These are phyloP conservation scores for Chaetomidium leptoderma DNA, from an alignment of 495 filamentous ascomycete genomes.

Conservation along the genomic window DNA sequence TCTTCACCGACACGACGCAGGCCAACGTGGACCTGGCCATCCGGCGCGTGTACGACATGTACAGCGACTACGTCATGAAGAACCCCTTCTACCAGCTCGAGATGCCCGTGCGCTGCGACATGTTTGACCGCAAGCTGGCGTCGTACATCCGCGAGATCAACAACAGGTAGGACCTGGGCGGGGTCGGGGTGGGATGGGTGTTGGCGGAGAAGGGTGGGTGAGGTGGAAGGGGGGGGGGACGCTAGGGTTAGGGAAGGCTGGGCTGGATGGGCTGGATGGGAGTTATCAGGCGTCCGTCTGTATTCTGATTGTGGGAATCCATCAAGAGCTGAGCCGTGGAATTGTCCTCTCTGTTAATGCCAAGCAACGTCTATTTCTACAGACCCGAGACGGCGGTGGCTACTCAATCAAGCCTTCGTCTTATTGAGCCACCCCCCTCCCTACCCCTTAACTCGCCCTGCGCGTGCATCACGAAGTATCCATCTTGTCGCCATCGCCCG, in stretches of 20 bases:
- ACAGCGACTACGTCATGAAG: constrained; percentile 97
- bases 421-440: not conserved
- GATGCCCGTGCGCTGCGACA: constrained; percentile 94
- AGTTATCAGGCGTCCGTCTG: constrained; percentile 24
- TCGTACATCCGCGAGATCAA: constrained; percentile 64
- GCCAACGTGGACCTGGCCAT: constrained; percentile 79
- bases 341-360: constrained; percentile 1
- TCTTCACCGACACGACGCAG: constrained; percentile 91
- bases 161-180: constrained; percentile 34
- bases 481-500: constrained; percentile 68
- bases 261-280: constrained; percentile 3
- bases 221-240: not conserved
- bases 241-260: not conserved
- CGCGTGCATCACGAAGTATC: constrained; percentile 58
- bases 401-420: too few relatives aligned
- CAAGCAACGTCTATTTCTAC: constrained; percentile 18
- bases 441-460: not conserved
- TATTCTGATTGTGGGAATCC: not conserved
- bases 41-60: constrained; percentile 84
- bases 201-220: constrained; percentile 8
- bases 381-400: not conserved
- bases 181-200: not conserved
- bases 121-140: constrained; percentile 80
- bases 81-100: constrained; percentile 97
- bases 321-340: not conserved